A percentile compares a stretch with the other conserved stretches of the same genome.
Conservation (phyloP, 1,284 basidiomycete species). For the Limonomyces culmigenus region DNA sequence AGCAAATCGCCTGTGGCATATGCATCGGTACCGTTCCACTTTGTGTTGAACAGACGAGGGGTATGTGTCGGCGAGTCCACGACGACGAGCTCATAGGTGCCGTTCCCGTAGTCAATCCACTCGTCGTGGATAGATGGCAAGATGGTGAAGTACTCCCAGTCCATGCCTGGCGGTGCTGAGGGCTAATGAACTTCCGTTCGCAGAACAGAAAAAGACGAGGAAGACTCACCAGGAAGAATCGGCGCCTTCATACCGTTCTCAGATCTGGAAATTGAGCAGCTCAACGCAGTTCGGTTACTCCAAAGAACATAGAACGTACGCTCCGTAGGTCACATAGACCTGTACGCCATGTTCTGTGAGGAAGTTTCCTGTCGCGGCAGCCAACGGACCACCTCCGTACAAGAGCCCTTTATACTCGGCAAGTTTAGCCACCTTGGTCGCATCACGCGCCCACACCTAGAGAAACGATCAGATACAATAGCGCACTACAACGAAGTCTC, state of each 20-base stretch:
- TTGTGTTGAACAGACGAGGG: conserved; percentile 8
- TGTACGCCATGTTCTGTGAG: background rate
- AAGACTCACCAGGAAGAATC: background rate
- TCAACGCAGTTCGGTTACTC: no score
- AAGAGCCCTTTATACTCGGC: background rate
- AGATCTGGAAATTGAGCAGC: no score
- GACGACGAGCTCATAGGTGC: conserved; percentile 8
- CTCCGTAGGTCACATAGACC: background rate
- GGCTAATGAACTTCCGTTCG: background rate
- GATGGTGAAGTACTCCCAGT: background rate
- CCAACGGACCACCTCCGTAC: background rate
- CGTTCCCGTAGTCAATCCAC: background rate
- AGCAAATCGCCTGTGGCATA: conserved; percentile 6
- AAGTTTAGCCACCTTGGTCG: background rate
- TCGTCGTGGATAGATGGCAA: background rate
- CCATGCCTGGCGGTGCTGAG: background rate
- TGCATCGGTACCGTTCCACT: conserved; percentile 4
- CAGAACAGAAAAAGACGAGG: no score
- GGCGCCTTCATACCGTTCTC: background rate
- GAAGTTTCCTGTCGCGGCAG: background rate
- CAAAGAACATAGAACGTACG: no score
- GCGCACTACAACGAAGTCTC: background rate
- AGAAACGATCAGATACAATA: background rate
- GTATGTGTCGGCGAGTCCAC: conserved; percentile 9
- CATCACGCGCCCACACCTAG: background rate